A percentile compares a stretch with the other conserved stretches of the same genome.
Conservation (phyloP, 2,329 filamentous ascomycete genomes). For the Torrubiella hemipterigena region DNA sequence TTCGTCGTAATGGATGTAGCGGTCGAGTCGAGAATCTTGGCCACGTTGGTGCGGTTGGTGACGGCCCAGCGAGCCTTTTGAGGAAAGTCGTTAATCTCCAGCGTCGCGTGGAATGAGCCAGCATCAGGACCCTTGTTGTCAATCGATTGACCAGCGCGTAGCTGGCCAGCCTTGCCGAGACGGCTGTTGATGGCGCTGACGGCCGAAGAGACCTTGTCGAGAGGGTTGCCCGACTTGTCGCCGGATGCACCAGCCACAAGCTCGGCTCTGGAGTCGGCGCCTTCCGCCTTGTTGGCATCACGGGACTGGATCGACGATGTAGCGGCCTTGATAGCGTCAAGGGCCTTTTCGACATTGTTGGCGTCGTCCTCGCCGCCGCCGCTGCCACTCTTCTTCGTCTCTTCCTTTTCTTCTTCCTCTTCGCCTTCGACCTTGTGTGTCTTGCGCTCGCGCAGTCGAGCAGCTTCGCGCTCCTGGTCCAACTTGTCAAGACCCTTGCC, state of each 20-base stretch:
- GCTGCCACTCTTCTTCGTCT: slow-evolving; percentile 57
- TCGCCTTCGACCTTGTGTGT: slow-evolving; percentile 81
- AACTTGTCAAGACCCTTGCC: slow-evolving; percentile 88
- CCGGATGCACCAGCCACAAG: slow-evolving; percentile 44
- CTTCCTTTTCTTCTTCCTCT: slow-evolving; percentile 70
- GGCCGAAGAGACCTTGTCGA: slow-evolving; percentile 83
- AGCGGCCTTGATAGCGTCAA: slow-evolving; percentile 51
- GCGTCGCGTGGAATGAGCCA: slow-evolving; percentile 87
- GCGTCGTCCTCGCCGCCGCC: slow-evolving; percentile 58
- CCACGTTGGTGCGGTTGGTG: slow-evolving; percentile 95
- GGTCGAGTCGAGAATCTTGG: slow-evolving; percentile 91
- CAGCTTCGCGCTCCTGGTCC: slow-evolving; percentile 81
- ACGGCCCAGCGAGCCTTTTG: slow-evolving; percentile 98
- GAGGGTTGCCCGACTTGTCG: slow-evolving; percentile 50
- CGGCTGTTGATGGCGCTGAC: slow-evolving; percentile 85
- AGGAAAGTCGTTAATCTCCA: slow-evolving; percentile 99
- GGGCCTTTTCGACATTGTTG: slow-evolving; percentile 57
- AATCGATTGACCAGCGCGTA: slow-evolving; percentile 85
- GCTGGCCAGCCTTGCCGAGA: slow-evolving; percentile 76
- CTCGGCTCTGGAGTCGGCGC: slow-evolving; percentile 23
- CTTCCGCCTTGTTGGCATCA: slow-evolving; percentile 33
- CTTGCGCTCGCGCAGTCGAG: slow-evolving; percentile 75
- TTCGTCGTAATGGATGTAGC: slow-evolving; percentile 97
- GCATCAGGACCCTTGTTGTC: slow-evolving; percentile 98
- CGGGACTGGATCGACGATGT: slow-evolving; percentile 44